Base-by-base conservation (phyloP, 306 rosid genomes). In the Citrullus colocynthis region DNA sequence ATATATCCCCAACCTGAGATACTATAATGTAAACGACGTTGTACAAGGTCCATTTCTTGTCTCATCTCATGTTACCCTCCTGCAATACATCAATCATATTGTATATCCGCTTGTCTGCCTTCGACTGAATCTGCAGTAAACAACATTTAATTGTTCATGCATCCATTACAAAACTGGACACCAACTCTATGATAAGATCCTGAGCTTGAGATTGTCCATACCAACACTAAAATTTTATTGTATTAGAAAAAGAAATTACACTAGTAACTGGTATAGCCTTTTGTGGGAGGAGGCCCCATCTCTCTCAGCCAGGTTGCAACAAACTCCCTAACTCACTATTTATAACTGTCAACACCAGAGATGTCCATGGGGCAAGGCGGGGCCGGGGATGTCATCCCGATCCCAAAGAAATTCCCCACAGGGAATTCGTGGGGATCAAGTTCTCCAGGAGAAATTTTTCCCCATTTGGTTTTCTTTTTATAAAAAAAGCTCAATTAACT, bases 81-180 rank as follows among this genome's bases (percentile, higher is more conserved):
- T 92, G 83, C 85, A 93, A 76, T 32, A 91, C 98, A 79, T 91
- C 98, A 17, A 91, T 85, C 97, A 93, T 93, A 78, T 86, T 78
- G 82, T 84, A 91, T 74, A 93, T 63, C 85, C 87, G 84, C 82
- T 91, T 88, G 21, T 83, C 82, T 17, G 87, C 88, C 84, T 81
- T 88, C 58, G 78, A 70, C 55, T 74, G 84, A 85, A 89, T 79
- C 96, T 93, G 91, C 85, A 88, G 34, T 42, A 59, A 59, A 24
- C 71, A 74, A 20, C 13, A 59, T 28, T 76, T 14, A 30, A 24
- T 48, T 71, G 21, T 71, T 45, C 41, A 48, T 45, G 7, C 20
- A 42, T 13, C 58, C 77, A 51, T 49, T 30, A 14, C 77, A 71
- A 52, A 21, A 30, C 37, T 30, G 8, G 4, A 49, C 37, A 44